Base-by-base conservation (phyloP, 768 basidiomycete species). In the Symmetrospora coprosmae region DNA sequence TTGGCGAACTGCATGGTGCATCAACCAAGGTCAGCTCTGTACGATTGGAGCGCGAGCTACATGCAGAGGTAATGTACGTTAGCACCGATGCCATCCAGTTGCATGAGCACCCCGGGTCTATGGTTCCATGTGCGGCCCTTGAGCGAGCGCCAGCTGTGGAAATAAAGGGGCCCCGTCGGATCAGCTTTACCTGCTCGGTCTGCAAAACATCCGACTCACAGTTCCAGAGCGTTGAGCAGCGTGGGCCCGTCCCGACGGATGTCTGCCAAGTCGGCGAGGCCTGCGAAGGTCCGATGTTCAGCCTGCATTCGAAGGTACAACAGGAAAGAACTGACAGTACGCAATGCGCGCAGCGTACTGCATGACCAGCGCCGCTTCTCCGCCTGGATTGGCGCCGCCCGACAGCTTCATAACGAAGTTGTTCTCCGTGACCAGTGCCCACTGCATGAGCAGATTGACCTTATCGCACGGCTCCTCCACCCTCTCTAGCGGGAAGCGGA, bases 71-170 rank as follows among this genome's bases (percentile, higher is more conserved):
- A 19, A 14, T 23, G n/a, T 46, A 58, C 55, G 25, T 47, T 40
- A n/a, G 5, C 6, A 31, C 91, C 92, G 39, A 97, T 82, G n/a
- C 82, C 80, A 33, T 86, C 82, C 49, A 97, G 78, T 71, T 97
- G 92, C 14, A 85, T 79, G 53, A 97, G 78, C 6, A 92, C 84
- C 14, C 82, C 75, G 4, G 88, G 82, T 19, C 86, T 76, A 67
- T 89, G 84, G 67, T 96, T 91, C 92, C 92, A 97, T 40, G 87
- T 83, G 66, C 84, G 88, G 3, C 86, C 87, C 51, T 76, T 78
- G 35, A 96, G 68, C 65, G 82, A 85, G 11, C 91, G 82, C 25
- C 84, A 72, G 28, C 88, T 71, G 51, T n/a, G n/a, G n/a, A n/a
- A n/a, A n/a, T n/a, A 4, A 21, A 35, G 46, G 7, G 19, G 43